Evolutionary conservation across 2,329 filamentous ascomycete genomes (phyloP).

Genomic region (Phyllosticta citrichinensis): DNA sequence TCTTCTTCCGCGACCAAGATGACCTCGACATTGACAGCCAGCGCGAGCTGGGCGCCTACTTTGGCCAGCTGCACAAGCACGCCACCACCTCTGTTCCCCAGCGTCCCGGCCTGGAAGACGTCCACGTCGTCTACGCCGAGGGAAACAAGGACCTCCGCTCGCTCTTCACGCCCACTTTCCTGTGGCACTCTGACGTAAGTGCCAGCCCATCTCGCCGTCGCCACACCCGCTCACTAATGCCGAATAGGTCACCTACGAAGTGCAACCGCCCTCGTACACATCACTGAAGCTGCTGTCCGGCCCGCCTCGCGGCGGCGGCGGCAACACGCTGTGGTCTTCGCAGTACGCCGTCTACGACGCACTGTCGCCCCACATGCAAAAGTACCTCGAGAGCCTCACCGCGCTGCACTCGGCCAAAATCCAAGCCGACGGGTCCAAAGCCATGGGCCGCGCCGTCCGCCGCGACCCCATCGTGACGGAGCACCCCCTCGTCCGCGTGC

Average conservation of each 20-base stretch:
- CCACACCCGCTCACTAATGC: constrained; percentile 14
- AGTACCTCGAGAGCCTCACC: constrained; percentile 47
- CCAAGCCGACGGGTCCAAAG: constrained; percentile 41
- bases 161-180: constrained; percentile 44
- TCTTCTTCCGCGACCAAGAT: constrained; percentile 48
- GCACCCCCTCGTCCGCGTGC: constrained; percentile 49
- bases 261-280: constrained; percentile 49
- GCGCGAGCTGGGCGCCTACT: constrained; percentile 42
- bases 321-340: constrained; percentile 48
- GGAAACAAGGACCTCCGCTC: constrained; percentile 44
- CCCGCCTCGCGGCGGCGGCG: constrained; percentile 45
- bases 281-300: constrained; percentile 45
- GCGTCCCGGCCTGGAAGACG: constrained; percentile 42
- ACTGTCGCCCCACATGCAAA: constrained; percentile 46
- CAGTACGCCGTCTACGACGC: constrained; percentile 50
- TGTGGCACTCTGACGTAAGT: constrained; percentile 46
- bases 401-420: constrained; percentile 46
- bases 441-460: constrained; percentile 41
- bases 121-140: constrained; percentile 47
- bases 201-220: not conserved
- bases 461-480: constrained; percentile 44
- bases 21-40: constrained; percentile 46
- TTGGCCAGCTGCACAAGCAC: constrained; percentile 45
- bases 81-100: constrained; percentile 44
- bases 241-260: constrained; percentile 44